Evolutionary conservation across 2,329 filamentous ascomycete species (phyloP), one percentile per base, ranked within the genome.

Genomic region (Trichoderma sp.): DNA sequence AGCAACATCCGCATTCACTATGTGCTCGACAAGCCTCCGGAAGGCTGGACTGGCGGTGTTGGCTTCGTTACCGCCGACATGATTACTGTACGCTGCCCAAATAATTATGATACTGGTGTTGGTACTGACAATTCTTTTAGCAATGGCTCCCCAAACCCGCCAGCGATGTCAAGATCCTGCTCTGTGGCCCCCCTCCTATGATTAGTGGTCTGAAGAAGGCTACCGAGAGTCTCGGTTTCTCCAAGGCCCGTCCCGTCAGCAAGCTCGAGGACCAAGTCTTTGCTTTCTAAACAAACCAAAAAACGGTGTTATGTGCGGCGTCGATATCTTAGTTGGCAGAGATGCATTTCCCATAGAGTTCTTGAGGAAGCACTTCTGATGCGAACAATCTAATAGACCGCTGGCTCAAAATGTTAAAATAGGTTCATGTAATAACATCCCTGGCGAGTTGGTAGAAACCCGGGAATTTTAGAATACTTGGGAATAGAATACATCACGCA

Each of bases 251-350:
- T 73, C 94, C 95, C 58, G 95, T 98, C 78, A 98, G 95, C 90
- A 98, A 98, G 89, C 90, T 98, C 68, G 93, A 95, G 81, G 96
- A 99, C 82, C 96, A 98, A 84, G 93, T 99, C 76, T 99, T 99
- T 85, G 94, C 93, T 80, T 99, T 99, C 84, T 85, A 83, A 79
- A 53, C 20, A 12, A 59, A n/a, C n/a, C n/a, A n/a, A 30, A 30
- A 43, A 47, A 47, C 1, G n/a, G 43, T 17, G n/a, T 23, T 30
- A 12, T 55, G 53, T 20, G 50, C 30, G 66, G 50, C 36, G 36
- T 23, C 26, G n/a, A 13, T 61, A 23, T n/a, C 50, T 66, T 36
- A 17, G 26, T 61, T 68, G 20, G 39, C 15, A 36, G 28, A 20
- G 32, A 7, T 69, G 57, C 20, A 36, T 43, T 55, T 8, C 32